Conservation (phyloP, 1,139 yeast genomes). For the Yamadazyma aaseri region DNA sequence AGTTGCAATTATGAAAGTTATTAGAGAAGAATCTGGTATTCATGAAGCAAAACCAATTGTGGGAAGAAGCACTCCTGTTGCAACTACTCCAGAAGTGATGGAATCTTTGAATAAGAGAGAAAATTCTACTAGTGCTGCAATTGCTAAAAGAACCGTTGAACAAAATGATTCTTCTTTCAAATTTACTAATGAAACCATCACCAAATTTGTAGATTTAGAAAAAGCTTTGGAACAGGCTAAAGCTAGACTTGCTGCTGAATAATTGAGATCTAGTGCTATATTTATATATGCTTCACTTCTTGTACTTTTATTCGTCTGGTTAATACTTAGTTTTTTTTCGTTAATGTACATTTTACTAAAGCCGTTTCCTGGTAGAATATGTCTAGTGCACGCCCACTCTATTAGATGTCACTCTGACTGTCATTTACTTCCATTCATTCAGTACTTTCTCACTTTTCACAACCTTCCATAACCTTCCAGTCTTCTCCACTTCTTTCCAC, state of each 20-base stretch:
- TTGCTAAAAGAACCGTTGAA: not conserved
- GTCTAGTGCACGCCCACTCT: no score
- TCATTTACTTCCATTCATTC: no score
- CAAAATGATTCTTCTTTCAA: not conserved
- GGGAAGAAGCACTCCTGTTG: not conserved
- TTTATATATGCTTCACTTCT: no score
- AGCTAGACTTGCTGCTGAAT: slow-evolving; percentile 3
- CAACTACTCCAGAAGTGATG: no score
- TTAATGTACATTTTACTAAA: no score
- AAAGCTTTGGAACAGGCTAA: slow-evolving; percentile 1
- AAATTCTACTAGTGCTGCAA: not conserved
- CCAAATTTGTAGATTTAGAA: not conserved
- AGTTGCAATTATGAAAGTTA: not conserved
- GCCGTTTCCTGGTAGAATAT: no score
- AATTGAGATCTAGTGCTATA: no score
- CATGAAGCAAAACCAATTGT: not conserved
- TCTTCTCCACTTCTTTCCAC: no score
- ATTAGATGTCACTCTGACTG: no score
- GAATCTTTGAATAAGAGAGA: not conserved
- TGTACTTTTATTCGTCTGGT: not conserved
- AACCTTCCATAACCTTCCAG: no score
- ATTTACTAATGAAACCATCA: not conserved
- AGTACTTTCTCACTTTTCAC: no score
- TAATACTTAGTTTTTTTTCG: no score
- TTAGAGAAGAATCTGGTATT: not conserved